A percentile compares a stretch with the other conserved stretches of the same genome.
phyloP scores from a whole-genome alignment of 805 yeast species.

The Zygoascus ofunaensis region DNA sequence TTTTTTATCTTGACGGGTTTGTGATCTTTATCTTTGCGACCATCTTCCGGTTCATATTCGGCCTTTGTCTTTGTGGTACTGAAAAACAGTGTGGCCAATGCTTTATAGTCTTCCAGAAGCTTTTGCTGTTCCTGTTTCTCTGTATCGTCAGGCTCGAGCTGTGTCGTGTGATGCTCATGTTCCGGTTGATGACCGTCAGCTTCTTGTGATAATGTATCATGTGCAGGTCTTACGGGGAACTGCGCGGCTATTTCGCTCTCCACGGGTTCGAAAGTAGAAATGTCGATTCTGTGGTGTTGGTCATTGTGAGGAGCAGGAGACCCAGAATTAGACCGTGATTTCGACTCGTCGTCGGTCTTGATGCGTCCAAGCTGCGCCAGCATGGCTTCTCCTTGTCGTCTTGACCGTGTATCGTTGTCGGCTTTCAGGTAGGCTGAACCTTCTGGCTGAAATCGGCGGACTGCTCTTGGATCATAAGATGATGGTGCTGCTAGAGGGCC shows the following conservation, averaged over 20 bases:
- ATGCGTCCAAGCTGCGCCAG: slow-evolving; percentile 8
- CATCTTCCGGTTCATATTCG: neutral
- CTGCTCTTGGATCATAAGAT: slow-evolving; percentile 11
- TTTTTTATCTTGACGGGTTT: neutral
- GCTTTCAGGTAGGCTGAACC: neutral
- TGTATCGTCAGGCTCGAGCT: slow-evolving; percentile 8
- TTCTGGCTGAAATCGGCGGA: neutral
- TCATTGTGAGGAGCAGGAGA: slow-evolving; percentile 10
- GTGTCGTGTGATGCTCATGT: neutral
- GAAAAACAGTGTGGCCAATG: neutral
- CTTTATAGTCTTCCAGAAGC: slow-evolving; percentile 1
- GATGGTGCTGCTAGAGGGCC: slow-evolving; percentile 31
- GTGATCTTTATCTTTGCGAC: neutral
- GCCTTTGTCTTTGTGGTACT: neutral
- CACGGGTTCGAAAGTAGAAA: slow-evolving; percentile 10
- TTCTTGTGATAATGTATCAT: slow-evolving; percentile 4
- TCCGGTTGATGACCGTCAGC: slow-evolving; percentile 7
- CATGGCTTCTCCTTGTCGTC: slow-evolving; percentile 2
- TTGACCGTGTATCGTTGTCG: neutral
- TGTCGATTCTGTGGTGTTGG: slow-evolving; percentile 13
- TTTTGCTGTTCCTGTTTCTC: neutral
- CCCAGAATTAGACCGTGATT: slow-evolving; percentile 6
- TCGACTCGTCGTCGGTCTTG: slow-evolving; percentile 13
- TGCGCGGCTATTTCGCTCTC: slow-evolving; percentile 14
- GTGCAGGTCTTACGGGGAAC: slow-evolving; percentile 21